Evolutionary conservation across 345 rosid genomes (phyloP).

Genomic region (Lumnitzera racemosa): DNA sequence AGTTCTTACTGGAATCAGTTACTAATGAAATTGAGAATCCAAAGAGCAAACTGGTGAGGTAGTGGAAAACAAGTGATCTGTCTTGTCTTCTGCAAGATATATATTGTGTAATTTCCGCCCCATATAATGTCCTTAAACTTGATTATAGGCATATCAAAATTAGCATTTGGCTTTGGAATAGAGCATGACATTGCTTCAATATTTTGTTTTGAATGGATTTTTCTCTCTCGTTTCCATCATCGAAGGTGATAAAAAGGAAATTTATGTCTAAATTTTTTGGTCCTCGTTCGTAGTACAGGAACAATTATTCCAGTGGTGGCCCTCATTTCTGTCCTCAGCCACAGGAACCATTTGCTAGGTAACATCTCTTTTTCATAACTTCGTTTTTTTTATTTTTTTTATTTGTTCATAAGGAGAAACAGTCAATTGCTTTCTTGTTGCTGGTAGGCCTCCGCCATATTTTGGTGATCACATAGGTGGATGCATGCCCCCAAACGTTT

Average conservation of each 20-base stretch:
- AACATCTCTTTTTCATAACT: background rate
- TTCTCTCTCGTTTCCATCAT: background rate
- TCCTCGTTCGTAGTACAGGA: conserved; percentile 18
- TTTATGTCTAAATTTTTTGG: background rate
- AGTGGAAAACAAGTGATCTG: too few relatives aligned
- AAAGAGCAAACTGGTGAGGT: too few relatives aligned
- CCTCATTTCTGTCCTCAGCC: conserved; percentile 19
- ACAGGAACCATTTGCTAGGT: conserved; percentile 25
- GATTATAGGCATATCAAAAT: too few relatives aligned
- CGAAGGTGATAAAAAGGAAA: background rate
- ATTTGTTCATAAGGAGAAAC: background rate
- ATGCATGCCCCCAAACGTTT: conserved; percentile 26
- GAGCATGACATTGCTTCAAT: background rate
- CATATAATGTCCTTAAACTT: too few relatives aligned
- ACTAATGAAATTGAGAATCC: too few relatives aligned
- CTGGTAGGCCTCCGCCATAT: conserved; percentile 37
- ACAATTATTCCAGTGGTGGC: conserved; percentile 21
- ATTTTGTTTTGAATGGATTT: background rate
- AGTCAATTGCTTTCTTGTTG: conserved; percentile 7
- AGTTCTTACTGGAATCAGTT: too few relatives aligned
- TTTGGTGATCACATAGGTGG: conserved; percentile 30
- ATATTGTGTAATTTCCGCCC: too few relatives aligned
- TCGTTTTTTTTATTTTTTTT: background rate
- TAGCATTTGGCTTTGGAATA: too few relatives aligned
- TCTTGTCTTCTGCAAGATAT: too few relatives aligned